These are phyloP conservation scores for Boletellus ananiceps DNA, from an alignment of 768 basidiomycete genomes.

Conservation along the genomic window DNA sequence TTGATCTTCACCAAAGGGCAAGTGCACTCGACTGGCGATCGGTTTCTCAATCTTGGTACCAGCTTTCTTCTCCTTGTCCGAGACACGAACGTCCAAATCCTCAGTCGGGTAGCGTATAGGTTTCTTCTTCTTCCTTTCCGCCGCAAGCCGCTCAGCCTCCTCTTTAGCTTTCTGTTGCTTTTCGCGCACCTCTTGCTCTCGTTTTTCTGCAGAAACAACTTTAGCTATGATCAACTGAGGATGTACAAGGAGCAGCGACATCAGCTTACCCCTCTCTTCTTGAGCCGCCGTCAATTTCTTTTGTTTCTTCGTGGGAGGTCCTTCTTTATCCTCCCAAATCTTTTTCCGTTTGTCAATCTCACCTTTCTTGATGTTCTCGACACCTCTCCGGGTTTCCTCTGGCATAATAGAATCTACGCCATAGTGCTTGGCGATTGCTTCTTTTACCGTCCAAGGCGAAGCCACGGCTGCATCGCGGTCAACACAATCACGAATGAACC, in stretches of 20 bases:
- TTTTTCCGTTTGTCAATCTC: slow-evolving; percentile 94
- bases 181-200: slow-evolving; percentile 66
- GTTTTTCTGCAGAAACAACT: slow-evolving; percentile 47
- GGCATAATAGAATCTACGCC: slow-evolving; percentile 84
- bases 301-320: slow-evolving; percentile 75
- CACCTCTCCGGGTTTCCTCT: slow-evolving; percentile 73
- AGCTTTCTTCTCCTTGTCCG: slow-evolving; percentile 79
- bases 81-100: slow-evolving; percentile 77
- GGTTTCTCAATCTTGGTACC: slow-evolving; percentile 69
- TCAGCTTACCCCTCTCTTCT: slow-evolving; percentile 62
- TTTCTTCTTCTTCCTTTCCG: slow-evolving; percentile 85
- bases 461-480: slow-evolving; percentile 89
- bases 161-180: slow-evolving; percentile 61
- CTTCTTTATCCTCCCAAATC: slow-evolving; percentile 84
- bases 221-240: slow-evolving; percentile 21
- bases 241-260: slow-evolving; percentile 3
- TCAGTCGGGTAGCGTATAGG: slow-evolving; percentile 91
- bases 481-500: slow-evolving; percentile 94
- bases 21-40: slow-evolving; percentile 49
- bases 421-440: slow-evolving; percentile 75
- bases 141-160: slow-evolving; percentile 65
- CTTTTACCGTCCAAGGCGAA: slow-evolving; percentile 95
- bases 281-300: slow-evolving; percentile 71
- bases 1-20: slow-evolving; percentile 66
- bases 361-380: slow-evolving; percentile 75